A percentile compares a stretch with the other conserved stretches of the same genome.
These are phyloP conservation scores for Amanita fuliginea DNA, from an alignment of 768 basidiomycete species.

Conservation along the genomic window DNA sequence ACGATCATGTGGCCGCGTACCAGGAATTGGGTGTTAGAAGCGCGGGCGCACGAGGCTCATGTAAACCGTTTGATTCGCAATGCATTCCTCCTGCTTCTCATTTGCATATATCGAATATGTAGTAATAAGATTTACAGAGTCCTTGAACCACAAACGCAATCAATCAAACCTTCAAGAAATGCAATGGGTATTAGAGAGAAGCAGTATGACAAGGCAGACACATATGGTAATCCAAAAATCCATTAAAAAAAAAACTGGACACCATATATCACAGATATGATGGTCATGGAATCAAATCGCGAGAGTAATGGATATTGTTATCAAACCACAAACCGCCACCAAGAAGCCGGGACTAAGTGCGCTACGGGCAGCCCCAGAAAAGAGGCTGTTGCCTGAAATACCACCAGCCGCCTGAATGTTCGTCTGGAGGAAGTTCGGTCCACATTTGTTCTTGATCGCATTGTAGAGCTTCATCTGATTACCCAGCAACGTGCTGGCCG, in stretches of 20 bases:
- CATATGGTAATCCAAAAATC: slow-evolving; percentile 6
- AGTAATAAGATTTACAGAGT: not conserved
- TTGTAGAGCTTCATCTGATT: slow-evolving; percentile 59
- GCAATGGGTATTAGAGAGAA: slow-evolving; percentile 2
- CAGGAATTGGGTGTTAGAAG: too few species aligned
- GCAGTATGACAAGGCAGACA: not conserved
- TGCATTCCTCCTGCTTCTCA: too few species aligned
- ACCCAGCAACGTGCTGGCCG: slow-evolving; percentile 49
- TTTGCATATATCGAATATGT: too few species aligned
- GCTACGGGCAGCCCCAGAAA: slow-evolving; percentile 15
- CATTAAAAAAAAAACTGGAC: slow-evolving; percentile 6
- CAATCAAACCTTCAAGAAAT: not conserved
- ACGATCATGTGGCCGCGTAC: too few species aligned
- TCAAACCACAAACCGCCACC: slow-evolving; percentile 16
- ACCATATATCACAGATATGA: slow-evolving; percentile 12
- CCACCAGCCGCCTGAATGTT: slow-evolving; percentile 61
- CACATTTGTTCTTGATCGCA: slow-evolving; percentile 54
- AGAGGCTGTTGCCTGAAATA: slow-evolving; percentile 17
- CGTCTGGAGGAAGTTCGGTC: slow-evolving; percentile 55
- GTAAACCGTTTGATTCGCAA: too few species aligned
- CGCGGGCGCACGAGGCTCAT: too few species aligned
- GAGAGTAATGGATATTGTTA: slow-evolving; percentile 15
- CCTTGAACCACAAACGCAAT: not conserved
- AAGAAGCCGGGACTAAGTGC: slow-evolving; percentile 12
- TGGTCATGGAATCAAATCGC: slow-evolving; percentile 10